Conservation (phyloP, 2,329 filamentous ascomycete genomes). For the Tolypocladium ophioglossoides region DNA sequence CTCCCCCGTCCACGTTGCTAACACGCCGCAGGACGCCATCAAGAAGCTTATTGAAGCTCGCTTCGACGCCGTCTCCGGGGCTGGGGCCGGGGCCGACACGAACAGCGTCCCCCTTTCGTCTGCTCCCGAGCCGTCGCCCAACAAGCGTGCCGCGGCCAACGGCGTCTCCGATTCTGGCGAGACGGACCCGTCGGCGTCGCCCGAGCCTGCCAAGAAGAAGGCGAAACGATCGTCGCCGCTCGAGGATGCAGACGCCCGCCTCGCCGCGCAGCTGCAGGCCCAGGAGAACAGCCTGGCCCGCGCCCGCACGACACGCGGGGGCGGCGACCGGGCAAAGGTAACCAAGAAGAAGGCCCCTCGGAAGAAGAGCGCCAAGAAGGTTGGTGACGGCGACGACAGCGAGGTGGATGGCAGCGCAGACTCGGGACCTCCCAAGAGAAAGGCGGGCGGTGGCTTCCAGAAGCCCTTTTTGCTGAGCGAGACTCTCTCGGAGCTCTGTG, state of each 20-base stretch:
- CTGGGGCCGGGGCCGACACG: slow-evolving; percentile 38
- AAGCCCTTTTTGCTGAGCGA: slow-evolving; percentile 69
- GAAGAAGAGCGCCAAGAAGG: slow-evolving; percentile 68
- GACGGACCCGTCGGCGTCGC: slow-evolving; percentile 35
- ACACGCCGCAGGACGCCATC: slow-evolving; percentile 46
- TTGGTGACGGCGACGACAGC: slow-evolving; percentile 70
- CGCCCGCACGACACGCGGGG: slow-evolving; percentile 67
- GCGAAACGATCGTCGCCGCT: slow-evolving; percentile 50
- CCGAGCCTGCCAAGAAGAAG: slow-evolving; percentile 49
- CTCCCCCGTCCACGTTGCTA: background rate
- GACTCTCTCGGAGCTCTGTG: slow-evolving; percentile 58
- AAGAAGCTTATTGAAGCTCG: slow-evolving; percentile 63
- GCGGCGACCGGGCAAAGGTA: slow-evolving; percentile 45
- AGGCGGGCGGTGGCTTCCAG: slow-evolving; percentile 87
- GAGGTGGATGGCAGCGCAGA: slow-evolving; percentile 55
- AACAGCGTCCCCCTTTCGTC: slow-evolving; percentile 29
- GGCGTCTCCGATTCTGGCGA: slow-evolving; percentile 27
- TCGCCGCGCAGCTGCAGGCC: slow-evolving; percentile 81
- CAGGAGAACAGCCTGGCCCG: slow-evolving; percentile 69
- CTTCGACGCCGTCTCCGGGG: slow-evolving; percentile 57
- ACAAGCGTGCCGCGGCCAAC: slow-evolving; percentile 24
- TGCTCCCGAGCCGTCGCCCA: slow-evolving; percentile 18
- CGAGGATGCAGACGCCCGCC: slow-evolving; percentile 72
- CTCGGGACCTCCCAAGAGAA: slow-evolving; percentile 55
- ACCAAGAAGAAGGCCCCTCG: slow-evolving; percentile 54